Evolutionary conservation across 495 filamentous ascomycete genomes (phyloP), one percentile per base, ranked within the genome.

Genomic region (Delitschia confertaspora): DNA sequence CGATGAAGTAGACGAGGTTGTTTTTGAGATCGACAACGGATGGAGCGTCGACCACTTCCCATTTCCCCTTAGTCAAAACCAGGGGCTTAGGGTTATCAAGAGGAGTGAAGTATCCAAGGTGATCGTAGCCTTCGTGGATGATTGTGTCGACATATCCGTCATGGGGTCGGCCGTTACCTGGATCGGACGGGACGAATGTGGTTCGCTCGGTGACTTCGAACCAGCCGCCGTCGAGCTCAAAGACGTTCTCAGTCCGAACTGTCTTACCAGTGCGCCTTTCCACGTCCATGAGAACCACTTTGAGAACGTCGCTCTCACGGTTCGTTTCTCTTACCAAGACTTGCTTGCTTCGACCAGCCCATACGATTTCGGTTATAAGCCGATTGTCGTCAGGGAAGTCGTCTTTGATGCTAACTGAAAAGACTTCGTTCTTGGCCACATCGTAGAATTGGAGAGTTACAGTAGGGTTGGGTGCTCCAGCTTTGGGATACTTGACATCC

Each of bases 401-500:
- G 30, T 75, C 83, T 8, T 81, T 70, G 35, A 86, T 79, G 13
- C 80, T 71, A 20, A 96, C 79, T 11, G 75, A 71, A 51, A 96
- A 96, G 0, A 80, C 72, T 36, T 95, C 82, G 1, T 76, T 69
- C 41, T 78, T 83, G n/a, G 67, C 73, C 23, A 95, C 70, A 53
- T 95, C 88, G 61, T 89, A 96, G 64, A 95, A 93, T 45, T 82
- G 76, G 26, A 98, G 60, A 42, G 82, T 74, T 9, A 96, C 93
- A 13, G 83, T 71, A 6, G 91, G 91, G 61, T 96, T 96, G 24
- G 89, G 87, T 8, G 88, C 81, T 6, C 93, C 91, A 40, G 91
- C 82, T 65, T 96, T 96, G 20, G 91, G 91, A 59, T 98, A 98
- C 62, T 98, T 98, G 72, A 98, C 93, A 47, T 85, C 68, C 35